Evolutionary conservation across 2,329 filamentous ascomycete species (phyloP), one percentile per base, ranked within the genome.

Genomic region (Knufia petricola): DNA sequence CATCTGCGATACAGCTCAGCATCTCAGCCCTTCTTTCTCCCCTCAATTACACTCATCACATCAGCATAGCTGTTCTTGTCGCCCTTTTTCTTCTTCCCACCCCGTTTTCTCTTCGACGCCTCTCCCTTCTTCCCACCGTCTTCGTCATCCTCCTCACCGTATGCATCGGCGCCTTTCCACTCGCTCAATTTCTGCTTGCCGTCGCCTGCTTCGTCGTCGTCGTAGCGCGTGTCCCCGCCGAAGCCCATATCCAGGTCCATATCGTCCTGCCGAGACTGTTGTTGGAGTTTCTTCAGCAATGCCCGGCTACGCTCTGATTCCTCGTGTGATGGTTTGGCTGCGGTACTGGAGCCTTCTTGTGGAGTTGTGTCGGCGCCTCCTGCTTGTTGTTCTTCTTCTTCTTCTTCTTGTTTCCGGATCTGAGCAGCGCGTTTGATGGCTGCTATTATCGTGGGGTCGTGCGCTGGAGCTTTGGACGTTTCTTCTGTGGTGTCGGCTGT

Each of bases 171-270:
- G 17, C 44, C 44, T n/a, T 34, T 52, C 50, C 48, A 66, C 60
- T 69, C 70, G 23, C 60, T 60, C 31, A 61, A 61, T 23, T 55
- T 56, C 26, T 62, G 64, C 49, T 67, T 64, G 86, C 59, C 79
- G 69, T 37, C 78, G 80, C 47, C 89, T 65, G 68, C 62, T 31
- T 88, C 85, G 55, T 95, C 90, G 60, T 95, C 92, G 47, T 86
- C 88, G 60, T 87, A 83, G 23, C 90, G 77, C 61, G 84, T 92
- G 17, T 82, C 86, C 28, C 92, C 92, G 13, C 44, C 20, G 61
- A 98, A 96, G 52, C 89, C 90, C 73, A 96, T 79, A 61, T 98
- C 92, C 68, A 98, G 77, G 66, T 98, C 90, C 50, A 90, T 82
- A 41, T 88, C 80, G 63, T 96, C 90, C 41, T 89, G 78, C 57